Base-by-base conservation (phyloP, 2,329 filamentous ascomycete species). In the Endocalyx cinctus region DNA sequence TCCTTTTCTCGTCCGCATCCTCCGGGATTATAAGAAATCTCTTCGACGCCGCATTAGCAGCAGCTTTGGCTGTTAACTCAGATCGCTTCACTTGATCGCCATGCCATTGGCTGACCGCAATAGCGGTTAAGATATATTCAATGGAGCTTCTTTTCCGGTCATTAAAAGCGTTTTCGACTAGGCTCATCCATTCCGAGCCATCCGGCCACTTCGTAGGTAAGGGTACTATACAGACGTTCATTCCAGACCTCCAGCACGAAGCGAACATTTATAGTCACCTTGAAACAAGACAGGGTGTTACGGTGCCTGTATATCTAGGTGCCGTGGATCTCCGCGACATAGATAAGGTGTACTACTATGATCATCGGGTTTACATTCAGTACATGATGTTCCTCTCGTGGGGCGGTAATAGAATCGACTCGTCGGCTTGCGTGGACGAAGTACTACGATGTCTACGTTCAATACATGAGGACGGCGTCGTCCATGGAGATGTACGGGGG, bases 201-300 rank as follows among this genome's bases (percentile, higher is more conserved):
- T n/a, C n/a, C n/a, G n/a, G n/a, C n/a, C n/a, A n/a, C 2, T 61
- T 70, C 28, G 48, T 63, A 17, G 48, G 55, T 31, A 71, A 72
- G 43, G 59, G 58, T 15, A 67, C 56, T 2, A 48, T 60, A 3
- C 17, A 12, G 15, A 51, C 38, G 13, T 62, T 61, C 14, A 39
- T 58, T 19, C 12, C 27, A 5, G 50, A 60, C 37, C 58, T 66
- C 5, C 25, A 58, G 37, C 48, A 63, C 26, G 58, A 67, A 43
- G 52, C 50, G 4, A 29, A 27, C 1, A 48, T 67, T 1, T 68
- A 68, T 37, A 8, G 45, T 10, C 52, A 50, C n/a, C 49, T 66
- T 1, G 13, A 38, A 29, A 30, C 45, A 8, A 27, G 62, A 14
- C 55, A 69, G 44, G 62, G 63, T 6, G 31, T 37, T 10, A 11